Conservation (phyloP, 768 basidiomycete species). For the Lactifluus hygrophoroides region DNA sequence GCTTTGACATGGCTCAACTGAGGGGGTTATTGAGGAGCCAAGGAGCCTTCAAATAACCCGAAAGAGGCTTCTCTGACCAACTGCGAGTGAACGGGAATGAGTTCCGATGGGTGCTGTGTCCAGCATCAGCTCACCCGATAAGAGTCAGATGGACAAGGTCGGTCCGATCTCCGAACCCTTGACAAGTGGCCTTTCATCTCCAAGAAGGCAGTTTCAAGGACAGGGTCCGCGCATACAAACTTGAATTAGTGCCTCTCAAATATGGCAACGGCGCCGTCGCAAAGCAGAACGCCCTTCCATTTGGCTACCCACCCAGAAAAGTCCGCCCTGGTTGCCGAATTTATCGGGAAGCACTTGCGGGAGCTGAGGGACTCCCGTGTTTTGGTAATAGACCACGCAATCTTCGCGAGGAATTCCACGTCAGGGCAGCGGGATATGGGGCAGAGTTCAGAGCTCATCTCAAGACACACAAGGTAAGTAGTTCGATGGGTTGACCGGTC, state of each 20-base stretch:
- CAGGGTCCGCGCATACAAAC: background rate
- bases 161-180: conserved; percentile 6
- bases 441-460: conserved; percentile 74
- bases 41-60: conserved; percentile 6
- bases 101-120: background rate
- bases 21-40: conserved; percentile 4
- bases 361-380: conserved; percentile 65
- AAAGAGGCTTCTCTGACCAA: background rate
- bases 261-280: conserved; percentile 26
- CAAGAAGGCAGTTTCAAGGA: background rate
- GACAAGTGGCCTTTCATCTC: background rate
- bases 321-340: conserved; percentile 42
- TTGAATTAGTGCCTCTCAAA: background rate
- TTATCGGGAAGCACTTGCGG: conserved; percentile 47
- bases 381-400: conserved; percentile 66
- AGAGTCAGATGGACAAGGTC: background rate
- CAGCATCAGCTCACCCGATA: background rate
- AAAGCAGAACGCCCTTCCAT: conserved; percentile 40
- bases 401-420: conserved; percentile 70
- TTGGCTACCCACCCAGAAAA: conserved; percentile 38
- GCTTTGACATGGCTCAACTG: conserved; percentile 17
- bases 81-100: background rate
- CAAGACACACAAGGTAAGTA: conserved; percentile 68
- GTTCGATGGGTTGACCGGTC: background rate
- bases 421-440: conserved; percentile 54